These are phyloP conservation scores for Fusarium continuum DNA, from an alignment of 2,329 filamentous ascomycete species.

Conservation along the genomic window DNA sequence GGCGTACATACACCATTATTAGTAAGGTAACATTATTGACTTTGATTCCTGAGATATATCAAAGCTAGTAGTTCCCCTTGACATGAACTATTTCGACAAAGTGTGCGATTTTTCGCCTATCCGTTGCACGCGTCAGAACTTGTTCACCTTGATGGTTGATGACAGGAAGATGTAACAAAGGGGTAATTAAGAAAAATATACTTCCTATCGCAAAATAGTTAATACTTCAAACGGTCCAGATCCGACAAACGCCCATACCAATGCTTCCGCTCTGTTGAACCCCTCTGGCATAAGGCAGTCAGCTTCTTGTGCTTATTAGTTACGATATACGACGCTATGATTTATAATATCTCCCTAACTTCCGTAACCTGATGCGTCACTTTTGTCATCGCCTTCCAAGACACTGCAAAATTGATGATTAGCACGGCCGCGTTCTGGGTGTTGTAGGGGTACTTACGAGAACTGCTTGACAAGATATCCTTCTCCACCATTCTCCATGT, in stretches of 20 bases:
- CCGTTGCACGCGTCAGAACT: background rate
- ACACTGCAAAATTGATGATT: constrained; percentile 50
- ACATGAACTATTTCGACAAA: background rate
- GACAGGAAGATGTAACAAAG: background rate
- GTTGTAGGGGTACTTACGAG: constrained; percentile 69
- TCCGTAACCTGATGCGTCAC: constrained; percentile 59
- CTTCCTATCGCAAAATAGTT: background rate
- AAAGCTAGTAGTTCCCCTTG: background rate
- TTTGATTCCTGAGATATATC: background rate
- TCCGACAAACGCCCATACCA: constrained; percentile 24
- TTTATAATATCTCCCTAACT: constrained; percentile 24
- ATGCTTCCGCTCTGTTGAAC: constrained; percentile 18
- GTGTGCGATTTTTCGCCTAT: background rate
- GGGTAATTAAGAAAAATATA: constrained; percentile 12
- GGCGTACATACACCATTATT: background rate
- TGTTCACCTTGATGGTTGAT: background rate
- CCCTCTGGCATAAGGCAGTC: background rate
- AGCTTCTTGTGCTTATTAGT: background rate
- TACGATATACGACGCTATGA: background rate
- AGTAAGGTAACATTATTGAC: background rate
- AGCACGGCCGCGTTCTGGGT: background rate
- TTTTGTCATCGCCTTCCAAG: constrained; percentile 64
- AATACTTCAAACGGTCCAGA: background rate
- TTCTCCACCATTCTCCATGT: constrained; percentile 93
- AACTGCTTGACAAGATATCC: constrained; percentile 91